Percentiles rank a stretch among this genome's conserved stretches.
phyloP scores from a whole-genome alignment of 139 green algal genomes.

The Chlamydomonas applanata region DNA sequence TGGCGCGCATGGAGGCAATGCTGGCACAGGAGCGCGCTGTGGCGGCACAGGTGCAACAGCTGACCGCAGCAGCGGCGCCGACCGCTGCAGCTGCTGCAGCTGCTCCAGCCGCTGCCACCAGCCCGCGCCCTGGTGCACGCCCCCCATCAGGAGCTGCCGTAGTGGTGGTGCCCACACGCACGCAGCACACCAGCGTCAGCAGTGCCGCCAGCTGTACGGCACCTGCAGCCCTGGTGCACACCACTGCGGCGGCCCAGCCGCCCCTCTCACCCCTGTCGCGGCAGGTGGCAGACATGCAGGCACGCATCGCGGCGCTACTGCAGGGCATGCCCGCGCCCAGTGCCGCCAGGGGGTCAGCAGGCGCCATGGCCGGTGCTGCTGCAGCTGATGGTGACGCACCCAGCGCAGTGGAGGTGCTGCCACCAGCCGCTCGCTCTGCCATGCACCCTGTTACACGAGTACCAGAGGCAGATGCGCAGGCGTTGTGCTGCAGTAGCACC shows the following conservation, averaged over 20 bases:
- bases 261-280: too few species aligned
- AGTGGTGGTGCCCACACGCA: not conserved
- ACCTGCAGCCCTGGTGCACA: not conserved
- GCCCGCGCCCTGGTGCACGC: not conserved
- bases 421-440: too few species aligned
- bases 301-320: not conserved
- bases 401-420: too few species aligned
- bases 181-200: not conserved
- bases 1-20: not conserved
- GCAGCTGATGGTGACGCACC: too few species aligned
- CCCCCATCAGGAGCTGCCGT: not conserved
- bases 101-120: not conserved
- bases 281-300: too few species aligned
- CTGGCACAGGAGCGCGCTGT: not conserved
- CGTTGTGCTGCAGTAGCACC: too few species aligned
- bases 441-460: too few species aligned
- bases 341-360: not conserved
- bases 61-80: not conserved
- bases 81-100: not conserved
- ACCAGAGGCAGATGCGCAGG: too few species aligned
- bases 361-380: not conserved
- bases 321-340: not conserved
- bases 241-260: not conserved
- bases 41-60: not conserved
- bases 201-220: not conserved